Evolutionary conservation across 2,329 filamentous ascomycete genomes (phyloP).

Genomic region (Colletotrichum falcatum): DNA sequence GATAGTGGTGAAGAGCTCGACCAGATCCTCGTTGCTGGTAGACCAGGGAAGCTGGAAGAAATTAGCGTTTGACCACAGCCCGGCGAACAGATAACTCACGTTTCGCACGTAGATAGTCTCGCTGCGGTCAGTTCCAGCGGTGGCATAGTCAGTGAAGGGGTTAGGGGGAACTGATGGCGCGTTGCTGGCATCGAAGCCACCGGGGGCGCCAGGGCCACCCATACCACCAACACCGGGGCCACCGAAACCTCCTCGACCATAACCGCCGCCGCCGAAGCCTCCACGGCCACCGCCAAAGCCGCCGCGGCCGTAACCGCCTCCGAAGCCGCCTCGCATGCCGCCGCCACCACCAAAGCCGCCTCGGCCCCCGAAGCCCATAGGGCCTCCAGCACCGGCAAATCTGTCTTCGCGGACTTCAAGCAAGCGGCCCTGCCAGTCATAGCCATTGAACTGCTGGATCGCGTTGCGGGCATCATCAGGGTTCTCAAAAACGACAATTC

Average conservation of each 20-base stretch:
- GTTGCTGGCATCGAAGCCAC: constrained; percentile 62
- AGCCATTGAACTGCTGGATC: constrained; percentile 97
- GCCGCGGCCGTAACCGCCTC: constrained; percentile 62
- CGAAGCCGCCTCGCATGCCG: constrained; percentile 68
- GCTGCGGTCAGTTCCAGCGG: constrained; percentile 84
- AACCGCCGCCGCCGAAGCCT: constrained; percentile 58
- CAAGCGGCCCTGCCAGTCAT: constrained; percentile 95
- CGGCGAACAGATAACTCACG: constrained; percentile 67
- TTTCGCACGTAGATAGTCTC: constrained; percentile 96
- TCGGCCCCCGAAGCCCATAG: constrained; percentile 64
- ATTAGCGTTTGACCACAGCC: constrained; percentile 37
- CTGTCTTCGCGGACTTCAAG: constrained; percentile 97
- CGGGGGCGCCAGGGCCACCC: constrained; percentile 59
- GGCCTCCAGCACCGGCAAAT: constrained; percentile 77
- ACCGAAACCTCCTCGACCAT: constrained; percentile 46
- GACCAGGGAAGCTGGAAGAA: constrained; percentile 89
- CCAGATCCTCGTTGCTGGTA: constrained; percentile 96
- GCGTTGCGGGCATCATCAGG: constrained; percentile 95
- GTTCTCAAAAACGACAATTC: constrained; percentile 96
- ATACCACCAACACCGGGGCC: constrained; percentile 54
- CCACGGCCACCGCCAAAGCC: constrained; percentile 61
- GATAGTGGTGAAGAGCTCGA: constrained; percentile 97
- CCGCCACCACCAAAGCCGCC: constrained; percentile 69
- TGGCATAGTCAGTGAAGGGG: constrained; percentile 93
- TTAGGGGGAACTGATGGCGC: constrained; percentile 75